Evolutionary conservation across 345 rosid genomes (phyloP), one percentile per base, ranked within the genome.

Genomic region (Punica granatum): DNA sequence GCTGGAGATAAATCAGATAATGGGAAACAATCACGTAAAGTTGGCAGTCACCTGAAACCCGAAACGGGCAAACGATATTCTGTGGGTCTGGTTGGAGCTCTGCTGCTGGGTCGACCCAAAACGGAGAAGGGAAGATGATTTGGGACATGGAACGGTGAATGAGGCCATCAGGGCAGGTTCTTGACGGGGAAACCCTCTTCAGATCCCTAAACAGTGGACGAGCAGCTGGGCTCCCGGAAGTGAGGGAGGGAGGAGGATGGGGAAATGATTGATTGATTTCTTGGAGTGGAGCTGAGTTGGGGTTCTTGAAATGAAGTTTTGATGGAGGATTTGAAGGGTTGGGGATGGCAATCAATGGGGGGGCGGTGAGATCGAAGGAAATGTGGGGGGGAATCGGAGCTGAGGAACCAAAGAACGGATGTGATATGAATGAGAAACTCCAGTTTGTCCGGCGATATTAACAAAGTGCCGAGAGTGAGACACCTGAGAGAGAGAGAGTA

Each of bases 101-200:
- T 66, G 72, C 56, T 66, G 72, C 41, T 72, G 73, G 63, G 70
- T n/a, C 75, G 89, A 81, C 72, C 88, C 81, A 58, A 74, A 67
- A 19, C 78, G 67, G 77, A 75, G 76, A 36, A 69, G 61, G n/a
- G 77, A 69, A 69, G 81, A 77, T 68, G 87, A 77, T 73, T 89
- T 92, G 60, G 92, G 85, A 74, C 81, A 83, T 28, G 98, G 88
- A 63, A 82, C 78, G 0, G 89, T 76, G 59, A 74, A 71, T 36
- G 92, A 81, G 23, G 89, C 87, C 98, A 92, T 92, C 65, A 13
- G 53, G 16, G 48, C 34, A 28, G 25, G 48, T 59, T 32, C 39
- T 46, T 25, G 13, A 13, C 36, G 25, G 69, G 12, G 69, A 26
- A 21, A 48, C 2, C 37, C 32, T 23, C 15, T 7, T 9, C 31